Evolutionary conservation across 345 rosid genomes (phyloP).

Genomic region (Gossypium arboreum): DNA sequence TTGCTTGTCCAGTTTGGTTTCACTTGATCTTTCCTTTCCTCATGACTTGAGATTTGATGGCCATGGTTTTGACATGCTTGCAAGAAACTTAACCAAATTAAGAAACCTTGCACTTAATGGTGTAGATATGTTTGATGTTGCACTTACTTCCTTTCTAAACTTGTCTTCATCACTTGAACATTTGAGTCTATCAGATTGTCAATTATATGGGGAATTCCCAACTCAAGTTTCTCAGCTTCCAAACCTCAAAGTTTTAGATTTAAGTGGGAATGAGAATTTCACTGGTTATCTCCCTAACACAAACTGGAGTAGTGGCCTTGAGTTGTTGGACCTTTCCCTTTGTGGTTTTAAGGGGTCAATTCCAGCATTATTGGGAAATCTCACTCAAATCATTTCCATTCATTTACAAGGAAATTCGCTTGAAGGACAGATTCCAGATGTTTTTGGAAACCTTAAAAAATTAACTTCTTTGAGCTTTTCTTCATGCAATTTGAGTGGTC

Average conservation of each 20-base stretch:
- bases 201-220: background rate
- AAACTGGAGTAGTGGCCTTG: background rate
- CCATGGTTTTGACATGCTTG: background rate
- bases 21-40: background rate
- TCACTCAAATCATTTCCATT: background rate
- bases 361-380: background rate
- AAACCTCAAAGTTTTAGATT: background rate
- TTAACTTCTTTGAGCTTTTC: background rate
- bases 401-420: background rate
- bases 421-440: background rate
- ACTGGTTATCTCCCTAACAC: background rate
- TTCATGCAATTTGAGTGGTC: background rate
- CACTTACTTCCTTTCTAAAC: background rate
- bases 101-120: background rate
- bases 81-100: background rate
- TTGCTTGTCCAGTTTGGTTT: too few relatives aligned
- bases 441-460: background rate
- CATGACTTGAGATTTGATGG: background rate
- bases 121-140: background rate
- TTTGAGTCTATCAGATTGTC: background rate
- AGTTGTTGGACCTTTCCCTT: background rate
- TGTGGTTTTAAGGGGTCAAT: background rate
- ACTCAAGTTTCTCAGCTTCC: background rate
- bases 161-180: background rate
- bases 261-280: background rate